These are phyloP conservation scores for Solanum bukasovii DNA, from an alignment of 257 asterid species.

Conservation along the genomic window DNA sequence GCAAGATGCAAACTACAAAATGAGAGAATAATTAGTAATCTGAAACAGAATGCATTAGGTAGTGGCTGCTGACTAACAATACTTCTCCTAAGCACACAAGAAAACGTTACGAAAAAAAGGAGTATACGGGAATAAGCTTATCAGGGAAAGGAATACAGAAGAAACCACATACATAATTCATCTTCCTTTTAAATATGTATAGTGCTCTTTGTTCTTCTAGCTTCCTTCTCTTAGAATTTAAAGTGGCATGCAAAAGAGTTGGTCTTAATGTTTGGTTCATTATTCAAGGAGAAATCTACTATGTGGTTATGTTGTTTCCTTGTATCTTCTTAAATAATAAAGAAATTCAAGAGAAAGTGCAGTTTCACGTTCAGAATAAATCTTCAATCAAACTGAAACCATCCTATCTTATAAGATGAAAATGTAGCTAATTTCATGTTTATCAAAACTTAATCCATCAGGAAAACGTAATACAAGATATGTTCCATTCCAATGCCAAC, in stretches of 20 bases:
- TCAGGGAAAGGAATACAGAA: neutral
- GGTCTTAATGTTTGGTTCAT: neutral
- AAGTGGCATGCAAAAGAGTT: neutral
- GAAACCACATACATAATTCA: neutral
- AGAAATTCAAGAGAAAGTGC: neutral
- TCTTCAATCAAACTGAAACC: neutral
- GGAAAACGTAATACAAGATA: neutral
- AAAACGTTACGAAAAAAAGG: neutral
- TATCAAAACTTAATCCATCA: neutral
- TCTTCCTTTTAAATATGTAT: neutral
- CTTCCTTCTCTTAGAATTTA: neutral
- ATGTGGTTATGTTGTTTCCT: neutral
- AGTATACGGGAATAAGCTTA: neutral
- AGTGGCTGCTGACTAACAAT: neutral
- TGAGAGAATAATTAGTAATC: neutral
- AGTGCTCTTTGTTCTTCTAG: neutral
- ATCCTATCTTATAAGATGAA: neutral
- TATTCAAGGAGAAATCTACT: neutral
- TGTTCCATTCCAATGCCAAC: neutral
- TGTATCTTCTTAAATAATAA: neutral
- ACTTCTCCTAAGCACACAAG: neutral
- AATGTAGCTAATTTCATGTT: neutral
- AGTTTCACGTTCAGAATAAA: neutral
- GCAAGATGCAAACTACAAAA: neutral
- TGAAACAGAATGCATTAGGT: neutral